A percentile compares a stretch with the other conserved stretches of the same genome.
phyloP scores from a whole-genome alignment of 176 grass and related monocot species.

The Pharus latifolius region DNA sequence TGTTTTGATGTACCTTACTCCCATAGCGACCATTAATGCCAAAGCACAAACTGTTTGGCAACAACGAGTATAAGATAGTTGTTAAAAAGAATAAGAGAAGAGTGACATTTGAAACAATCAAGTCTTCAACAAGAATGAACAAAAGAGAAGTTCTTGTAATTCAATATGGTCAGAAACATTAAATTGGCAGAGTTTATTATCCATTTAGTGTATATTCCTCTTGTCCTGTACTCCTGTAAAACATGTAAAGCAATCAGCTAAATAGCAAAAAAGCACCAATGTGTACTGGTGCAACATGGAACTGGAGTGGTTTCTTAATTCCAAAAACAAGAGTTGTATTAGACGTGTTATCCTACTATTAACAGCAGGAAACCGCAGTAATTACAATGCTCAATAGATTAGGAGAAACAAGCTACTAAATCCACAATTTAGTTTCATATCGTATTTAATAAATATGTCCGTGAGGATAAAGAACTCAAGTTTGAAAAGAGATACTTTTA shows the following conservation, averaged over 20 bases:
- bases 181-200: background rate
- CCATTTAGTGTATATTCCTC: background rate
- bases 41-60: slow-evolving; percentile 54
- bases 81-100: background rate
- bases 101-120: background rate
- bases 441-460: background rate
- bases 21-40: slow-evolving; percentile 52
- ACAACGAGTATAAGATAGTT: slow-evolving; percentile 1
- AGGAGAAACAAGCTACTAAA: too few species aligned
- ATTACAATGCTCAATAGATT: background rate
- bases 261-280: background rate
- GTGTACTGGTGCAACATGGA: background rate
- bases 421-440: background rate
- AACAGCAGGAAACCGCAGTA: background rate
- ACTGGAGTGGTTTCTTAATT: background rate
- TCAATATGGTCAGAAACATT: background rate
- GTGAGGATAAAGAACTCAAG: background rate
- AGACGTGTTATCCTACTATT: too few species aligned
- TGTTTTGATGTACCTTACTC: slow-evolving; percentile 62
- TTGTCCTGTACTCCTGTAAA: background rate
- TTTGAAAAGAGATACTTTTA: background rate
- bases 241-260: background rate
- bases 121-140: background rate
- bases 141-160: background rate
- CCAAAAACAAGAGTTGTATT: background rate